A percentile compares a stretch with the other conserved stretches of the same genome.
These are phyloP conservation scores for Scenedesmus sp. DNA, from an alignment of 163 green algal genomes.

Conservation along the genomic window DNA sequence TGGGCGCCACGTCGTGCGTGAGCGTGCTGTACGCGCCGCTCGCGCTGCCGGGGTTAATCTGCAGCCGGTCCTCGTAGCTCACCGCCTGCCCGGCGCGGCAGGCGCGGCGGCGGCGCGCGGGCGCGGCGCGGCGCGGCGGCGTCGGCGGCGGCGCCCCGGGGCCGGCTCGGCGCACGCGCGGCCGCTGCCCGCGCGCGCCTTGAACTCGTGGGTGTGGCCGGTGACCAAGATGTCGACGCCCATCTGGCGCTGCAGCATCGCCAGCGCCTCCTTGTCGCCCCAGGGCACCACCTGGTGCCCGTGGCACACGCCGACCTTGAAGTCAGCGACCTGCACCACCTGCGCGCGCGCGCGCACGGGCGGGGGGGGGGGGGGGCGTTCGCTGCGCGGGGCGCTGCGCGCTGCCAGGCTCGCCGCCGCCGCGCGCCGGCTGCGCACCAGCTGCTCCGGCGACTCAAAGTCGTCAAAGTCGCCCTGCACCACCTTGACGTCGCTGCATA, in stretches of 20 bases:
- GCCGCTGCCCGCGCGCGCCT: too few relatives aligned
- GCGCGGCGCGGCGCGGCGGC: too few relatives aligned
- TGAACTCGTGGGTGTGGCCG: slow-evolving; percentile 91
- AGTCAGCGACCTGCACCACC: slow-evolving; percentile 83
- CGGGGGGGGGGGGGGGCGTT: not conserved
- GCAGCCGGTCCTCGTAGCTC: slow-evolving; percentile 76
- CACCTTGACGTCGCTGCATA: slow-evolving; percentile 86
- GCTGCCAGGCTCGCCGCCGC: not conserved
- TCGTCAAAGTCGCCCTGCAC: slow-evolving; percentile 95
- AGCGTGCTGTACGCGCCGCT: slow-evolving; percentile 87
- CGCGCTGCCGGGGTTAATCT: slow-evolving; percentile 94
- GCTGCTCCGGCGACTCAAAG: slow-evolving; percentile 73
- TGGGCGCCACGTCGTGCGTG: slow-evolving; percentile 64
- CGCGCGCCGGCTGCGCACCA: slow-evolving; percentile 36
- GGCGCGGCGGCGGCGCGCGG: too few relatives aligned
- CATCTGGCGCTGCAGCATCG: slow-evolving; percentile 84
- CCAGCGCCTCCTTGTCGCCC: slow-evolving; percentile 81
- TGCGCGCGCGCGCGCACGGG: slow-evolving; percentile 48
- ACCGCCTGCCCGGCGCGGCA: slow-evolving; percentile 61
- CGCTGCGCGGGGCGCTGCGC: not conserved
- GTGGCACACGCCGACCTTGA: slow-evolving; percentile 89
- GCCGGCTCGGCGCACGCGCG: too few relatives aligned
- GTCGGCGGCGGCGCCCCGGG: too few relatives aligned
- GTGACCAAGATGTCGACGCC: slow-evolving; percentile 93
- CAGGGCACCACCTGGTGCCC: slow-evolving; percentile 94